A percentile compares a stretch with the other conserved stretches of the same genome.
Conservation (phyloP, 2,329 filamentous ascomycete species). For the Helicocarpus griseus region DNA sequence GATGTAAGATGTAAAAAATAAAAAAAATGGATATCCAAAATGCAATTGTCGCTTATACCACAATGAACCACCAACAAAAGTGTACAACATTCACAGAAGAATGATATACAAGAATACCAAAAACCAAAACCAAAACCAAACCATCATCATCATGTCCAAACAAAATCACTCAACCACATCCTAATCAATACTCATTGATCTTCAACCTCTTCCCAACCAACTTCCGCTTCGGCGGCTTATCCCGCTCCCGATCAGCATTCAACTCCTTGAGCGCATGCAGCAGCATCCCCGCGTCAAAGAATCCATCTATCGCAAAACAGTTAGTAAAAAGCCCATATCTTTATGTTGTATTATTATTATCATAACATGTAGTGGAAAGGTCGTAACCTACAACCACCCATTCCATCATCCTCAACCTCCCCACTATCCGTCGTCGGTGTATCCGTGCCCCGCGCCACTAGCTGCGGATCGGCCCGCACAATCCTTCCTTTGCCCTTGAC, state of each 20-base stretch:
- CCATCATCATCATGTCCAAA: conserved; percentile 4
- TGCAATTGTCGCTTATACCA: no score
- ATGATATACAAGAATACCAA: neutral
- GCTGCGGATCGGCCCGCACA: conserved; percentile 48
- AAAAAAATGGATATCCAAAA: neutral
- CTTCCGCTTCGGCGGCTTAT: conserved; percentile 29
- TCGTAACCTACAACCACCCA: conserved; percentile 79
- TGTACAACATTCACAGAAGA: neutral
- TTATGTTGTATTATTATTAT: conserved; percentile 7
- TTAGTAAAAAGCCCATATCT: conserved; percentile 9
- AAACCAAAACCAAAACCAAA: neutral
- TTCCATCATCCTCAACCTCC: conserved; percentile 69
- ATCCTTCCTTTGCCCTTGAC: conserved; percentile 64
- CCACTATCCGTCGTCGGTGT: conserved; percentile 61
- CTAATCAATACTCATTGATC: conserved; percentile 35
- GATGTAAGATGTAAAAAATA: no score
- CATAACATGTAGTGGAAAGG: neutral
- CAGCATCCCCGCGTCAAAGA: conserved; percentile 95
- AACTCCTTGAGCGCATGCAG: conserved; percentile 70
- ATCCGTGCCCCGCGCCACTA: conserved; percentile 39
- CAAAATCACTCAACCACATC: conserved; percentile 7
- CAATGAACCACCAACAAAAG: neutral
- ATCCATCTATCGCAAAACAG: conserved; percentile 61
- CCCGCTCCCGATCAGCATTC: conserved; percentile 26
- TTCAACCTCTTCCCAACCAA: conserved; percentile 41